These are phyloP conservation scores for Gymnopilus junonius DNA, from an alignment of 768 basidiomycete species.

Conservation along the genomic window DNA sequence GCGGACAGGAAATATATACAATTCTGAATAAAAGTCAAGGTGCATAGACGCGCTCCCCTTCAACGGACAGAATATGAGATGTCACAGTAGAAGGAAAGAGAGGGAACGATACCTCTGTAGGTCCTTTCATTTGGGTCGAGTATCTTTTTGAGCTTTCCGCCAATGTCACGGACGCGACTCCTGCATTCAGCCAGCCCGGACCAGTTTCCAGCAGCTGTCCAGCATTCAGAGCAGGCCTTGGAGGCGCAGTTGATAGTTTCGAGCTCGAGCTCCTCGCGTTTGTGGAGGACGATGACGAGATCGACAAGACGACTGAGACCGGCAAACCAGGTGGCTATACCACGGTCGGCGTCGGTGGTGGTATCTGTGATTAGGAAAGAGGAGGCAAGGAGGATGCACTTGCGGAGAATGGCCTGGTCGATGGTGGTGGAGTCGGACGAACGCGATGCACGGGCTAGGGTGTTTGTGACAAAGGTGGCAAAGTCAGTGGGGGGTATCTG, in stretches of 20 bases:
- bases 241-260: constrained; percentile 77
- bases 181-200: constrained; percentile 66
- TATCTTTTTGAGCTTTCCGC: constrained; percentile 60
- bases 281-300: constrained; percentile 72
- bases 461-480: constrained; percentile 57
- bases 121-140: constrained; percentile 61
- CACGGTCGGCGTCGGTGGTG: constrained; percentile 61
- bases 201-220: constrained; percentile 75
- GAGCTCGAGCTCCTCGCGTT: constrained; percentile 68
- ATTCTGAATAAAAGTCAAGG: constrained; percentile 26
- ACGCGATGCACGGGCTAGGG: constrained; percentile 43
- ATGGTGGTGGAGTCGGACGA: constrained; percentile 36
- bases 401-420: constrained; percentile 65
- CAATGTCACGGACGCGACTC: constrained; percentile 64
- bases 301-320: constrained; percentile 77
- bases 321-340: constrained; percentile 63
- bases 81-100: constrained; percentile 2
- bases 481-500: constrained; percentile 61
- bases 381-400: constrained; percentile 70
- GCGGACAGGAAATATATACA: not conserved
- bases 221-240: constrained; percentile 78
- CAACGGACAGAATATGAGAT: not conserved
- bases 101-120: constrained; percentile 39
- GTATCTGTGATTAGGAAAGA: constrained; percentile 82
- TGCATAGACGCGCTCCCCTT: constrained; percentile 44